Evolutionary conservation across 805 yeast genomes (phyloP).

Genomic region (Pichia membranifaciens): DNA sequence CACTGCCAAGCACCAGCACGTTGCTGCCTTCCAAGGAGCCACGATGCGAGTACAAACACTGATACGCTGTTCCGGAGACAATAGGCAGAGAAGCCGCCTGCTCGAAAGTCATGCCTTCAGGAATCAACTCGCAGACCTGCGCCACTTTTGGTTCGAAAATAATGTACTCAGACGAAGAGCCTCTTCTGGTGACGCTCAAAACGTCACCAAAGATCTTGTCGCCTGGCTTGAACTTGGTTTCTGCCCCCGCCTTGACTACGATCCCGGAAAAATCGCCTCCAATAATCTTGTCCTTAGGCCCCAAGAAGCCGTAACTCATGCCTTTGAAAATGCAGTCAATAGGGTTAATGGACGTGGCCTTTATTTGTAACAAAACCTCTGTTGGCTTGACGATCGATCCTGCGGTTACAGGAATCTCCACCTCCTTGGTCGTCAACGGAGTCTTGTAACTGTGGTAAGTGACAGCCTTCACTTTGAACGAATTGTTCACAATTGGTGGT

Average conservation of each 20-base stretch:
- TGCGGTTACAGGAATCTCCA: constrained; percentile 10
- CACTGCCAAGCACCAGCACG: constrained; percentile 67
- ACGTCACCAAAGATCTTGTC: constrained; percentile 20
- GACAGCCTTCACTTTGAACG: constrained; percentile 14
- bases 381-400: constrained; percentile 10
- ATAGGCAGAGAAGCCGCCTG: constrained; percentile 66
- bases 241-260: constrained; percentile 19
- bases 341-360: constrained; percentile 21
- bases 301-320: constrained; percentile 9
- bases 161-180: constrained; percentile 44
- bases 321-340: constrained; percentile 17
- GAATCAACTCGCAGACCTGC: constrained; percentile 32
- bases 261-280: constrained; percentile 26
- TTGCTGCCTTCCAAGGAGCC: constrained; percentile 31
- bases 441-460: constrained; percentile 13
- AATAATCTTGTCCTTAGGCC: constrained; percentile 13
- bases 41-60: constrained; percentile 11
- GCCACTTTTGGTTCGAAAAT: constrained; percentile 30
- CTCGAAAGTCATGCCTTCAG: constrained; percentile 39
- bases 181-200: constrained; percentile 19
- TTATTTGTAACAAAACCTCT: constrained; percentile 17
- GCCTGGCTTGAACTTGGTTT: constrained; percentile 16
- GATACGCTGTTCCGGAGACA: constrained; percentile 57
- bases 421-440: constrained; percentile 9
- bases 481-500: constrained; percentile 10